Evolutionary conservation across 805 yeast genomes (phyloP).

Genomic region (Saturnispora halmiae): DNA sequence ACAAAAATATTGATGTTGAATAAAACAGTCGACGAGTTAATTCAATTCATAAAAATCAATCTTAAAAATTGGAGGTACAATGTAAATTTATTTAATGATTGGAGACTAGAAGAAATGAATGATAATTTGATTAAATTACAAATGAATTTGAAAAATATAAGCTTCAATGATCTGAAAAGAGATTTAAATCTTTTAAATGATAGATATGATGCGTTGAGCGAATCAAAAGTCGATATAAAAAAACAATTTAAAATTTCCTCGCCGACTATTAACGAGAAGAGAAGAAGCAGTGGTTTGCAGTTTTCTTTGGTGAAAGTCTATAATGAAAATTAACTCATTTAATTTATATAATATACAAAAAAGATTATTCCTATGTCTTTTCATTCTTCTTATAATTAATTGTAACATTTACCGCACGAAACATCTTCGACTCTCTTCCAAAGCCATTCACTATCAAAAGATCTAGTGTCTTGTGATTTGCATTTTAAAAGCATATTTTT

Average conservation of each 20-base stretch:
- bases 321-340: conserved; percentile 7
- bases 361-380: neutral
- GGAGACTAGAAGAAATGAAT: conserved; percentile 9
- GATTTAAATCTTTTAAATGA: neutral
- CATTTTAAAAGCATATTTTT: conserved; percentile 62
- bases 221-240: conserved; percentile 1
- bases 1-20: conserved; percentile 3
- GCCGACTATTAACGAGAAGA: conserved; percentile 12
- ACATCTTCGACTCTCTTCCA: conserved; percentile 41
- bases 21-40: conserved; percentile 1
- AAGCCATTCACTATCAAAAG: conserved; percentile 51
- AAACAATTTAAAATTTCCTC: conserved; percentile 8
- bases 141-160: neutral
- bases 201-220: conserved; percentile 4
- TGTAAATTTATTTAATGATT: conserved; percentile 3
- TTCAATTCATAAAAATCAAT: conserved; percentile 1
- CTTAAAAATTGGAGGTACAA: neutral
- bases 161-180: neutral
- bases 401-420: conserved; percentile 43
- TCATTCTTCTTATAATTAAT: conserved; percentile 27
- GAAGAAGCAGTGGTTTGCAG: conserved; percentile 26
- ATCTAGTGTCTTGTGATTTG: conserved; percentile 43
- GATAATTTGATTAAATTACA: conserved; percentile 1
- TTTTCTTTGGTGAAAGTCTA: conserved; percentile 22
- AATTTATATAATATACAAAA: neutral